Evolutionary conservation across 345 rosid genomes (phyloP).

Genomic region (Pistacia integerrima): DNA sequence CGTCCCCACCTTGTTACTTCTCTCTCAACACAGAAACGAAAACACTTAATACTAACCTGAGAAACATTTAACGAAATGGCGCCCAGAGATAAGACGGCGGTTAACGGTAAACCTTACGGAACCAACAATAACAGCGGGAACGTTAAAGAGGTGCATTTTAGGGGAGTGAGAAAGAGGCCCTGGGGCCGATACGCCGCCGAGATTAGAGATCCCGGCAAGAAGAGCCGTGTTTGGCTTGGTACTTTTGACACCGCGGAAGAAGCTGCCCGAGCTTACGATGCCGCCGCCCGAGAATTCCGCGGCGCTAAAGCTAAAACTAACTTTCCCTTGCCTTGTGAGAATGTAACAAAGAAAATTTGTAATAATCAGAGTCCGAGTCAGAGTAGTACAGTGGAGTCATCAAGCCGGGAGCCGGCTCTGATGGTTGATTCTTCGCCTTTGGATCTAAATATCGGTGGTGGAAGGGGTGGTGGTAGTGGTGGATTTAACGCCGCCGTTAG

Average conservation of each 20-base stretch:
- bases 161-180: slow-evolving; percentile 92
- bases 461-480: not conserved
- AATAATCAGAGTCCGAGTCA: slow-evolving; percentile 56
- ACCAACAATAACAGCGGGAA: slow-evolving; percentile 12
- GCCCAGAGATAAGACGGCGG: slow-evolving; percentile 41
- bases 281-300: slow-evolving; percentile 65
- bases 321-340: slow-evolving; percentile 37
- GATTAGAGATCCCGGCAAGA: slow-evolving; percentile 79
- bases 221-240: slow-evolving; percentile 83
- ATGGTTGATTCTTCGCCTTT: slow-evolving; percentile 36
- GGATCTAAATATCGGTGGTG: slow-evolving; percentile 47
- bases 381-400: slow-evolving; percentile 65
- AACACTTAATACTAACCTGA: too few species aligned
- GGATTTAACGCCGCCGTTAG: slow-evolving; percentile 3
- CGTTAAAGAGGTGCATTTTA: slow-evolving; percentile 52
- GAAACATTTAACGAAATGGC: slow-evolving; percentile 39
- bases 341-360: slow-evolving; percentile 8
- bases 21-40: not conserved
- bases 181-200: slow-evolving; percentile 92
- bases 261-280: slow-evolving; percentile 81
- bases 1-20: not conserved
- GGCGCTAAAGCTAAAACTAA: slow-evolving; percentile 90
- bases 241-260: slow-evolving; percentile 78
- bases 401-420: slow-evolving; percentile 45
- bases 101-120: slow-evolving; percentile 27